Evolutionary conservation across 208 protist genomes (phyloP), one percentile per base, ranked within the genome.

Genomic region (Leishmania tarentolae): DNA sequence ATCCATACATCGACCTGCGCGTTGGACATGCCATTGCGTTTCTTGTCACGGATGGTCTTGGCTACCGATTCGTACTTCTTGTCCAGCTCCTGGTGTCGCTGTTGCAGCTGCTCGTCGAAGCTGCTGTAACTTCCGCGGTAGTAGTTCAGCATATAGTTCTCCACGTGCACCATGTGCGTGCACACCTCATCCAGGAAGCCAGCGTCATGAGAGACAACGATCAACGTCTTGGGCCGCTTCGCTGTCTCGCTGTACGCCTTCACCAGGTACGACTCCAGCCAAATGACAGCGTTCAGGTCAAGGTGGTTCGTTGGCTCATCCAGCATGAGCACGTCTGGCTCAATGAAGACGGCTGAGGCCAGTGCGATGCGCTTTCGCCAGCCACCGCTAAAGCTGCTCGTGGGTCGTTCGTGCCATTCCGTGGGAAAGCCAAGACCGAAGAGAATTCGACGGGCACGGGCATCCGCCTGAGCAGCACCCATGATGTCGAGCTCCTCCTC

Each of bases 231-330:
- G 37, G 94, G 93, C 17, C 94, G 92, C 77, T 92, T 91, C 73
- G 89, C 90, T 19, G 73, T 90, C 87, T 96, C 92, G 83, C 83
- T 94, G 88, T 98, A 97, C 75, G 89, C 83, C 76, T 88, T 83
- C 44, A 78, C 82, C 37, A 99, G 84, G 86, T 97, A 99, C 15
- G 92, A 88, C 84, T 99, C 96, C 1, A 99, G 93, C 98, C 98
- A 99, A 69, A 99, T 91, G 7, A 98, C 92, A 40, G 96, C 95
- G 76, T 97, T 95, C n/a, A 99, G 84, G 80, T 99, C 98, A 31
- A 99, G 88, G 86, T 99, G 98, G 87, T 99, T 99, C 37, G 98
- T 99, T 28, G 99, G 99, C 90, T 99, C 99, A 86, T 99, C 99
- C 9, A 99, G 92, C 83, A 99, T 88, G 19, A 99, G 90, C 52